Conservation (phyloP, 306 rosid species). For the Begonia peltatifolia region DNA sequence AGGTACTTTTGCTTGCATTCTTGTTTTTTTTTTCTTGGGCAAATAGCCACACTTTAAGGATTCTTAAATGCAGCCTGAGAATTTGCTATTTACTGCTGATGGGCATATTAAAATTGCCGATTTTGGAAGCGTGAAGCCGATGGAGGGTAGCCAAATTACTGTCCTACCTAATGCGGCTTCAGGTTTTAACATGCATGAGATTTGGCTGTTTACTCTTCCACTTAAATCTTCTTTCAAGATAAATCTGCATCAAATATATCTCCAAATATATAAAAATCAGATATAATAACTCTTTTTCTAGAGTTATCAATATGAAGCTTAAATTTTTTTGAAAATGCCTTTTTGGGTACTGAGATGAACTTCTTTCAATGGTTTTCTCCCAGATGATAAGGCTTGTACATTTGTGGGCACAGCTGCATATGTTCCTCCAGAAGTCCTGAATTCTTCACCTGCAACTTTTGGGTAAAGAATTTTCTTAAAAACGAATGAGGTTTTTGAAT, state of each 20-base stretch:
- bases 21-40: conserved; percentile 15
- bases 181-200: no score
- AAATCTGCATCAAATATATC: no score
- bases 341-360: conserved; percentile 12
- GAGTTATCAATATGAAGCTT: no score
- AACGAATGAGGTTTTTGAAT: not conserved
- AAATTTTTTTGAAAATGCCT: conserved; percentile 1
- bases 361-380: conserved; percentile 4
- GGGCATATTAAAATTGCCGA: conserved; percentile 97
- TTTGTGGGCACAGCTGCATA: conserved; percentile 99
- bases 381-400: conserved; percentile 97
- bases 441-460: conserved; percentile 97
- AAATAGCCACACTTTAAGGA: conserved; percentile 9
- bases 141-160: conserved; percentile 84
- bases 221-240: no score
- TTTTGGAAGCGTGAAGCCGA: conserved; percentile 98
- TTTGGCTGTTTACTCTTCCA: no score
- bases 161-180: conserved; percentile 99
- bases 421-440: conserved; percentile 99
- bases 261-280: no score
- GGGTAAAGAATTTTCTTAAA: conserved; percentile 37
- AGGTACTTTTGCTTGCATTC: conserved; percentile 40
- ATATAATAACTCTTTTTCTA: no score
- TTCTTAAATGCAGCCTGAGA: conserved; percentile 79
- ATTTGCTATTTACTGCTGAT: conserved; percentile 71